Evolutionary conservation across 2,329 filamentous ascomycete genomes (phyloP), one percentile per base, ranked within the genome.

Genomic region (Pseudogymnoascus sp.): DNA sequence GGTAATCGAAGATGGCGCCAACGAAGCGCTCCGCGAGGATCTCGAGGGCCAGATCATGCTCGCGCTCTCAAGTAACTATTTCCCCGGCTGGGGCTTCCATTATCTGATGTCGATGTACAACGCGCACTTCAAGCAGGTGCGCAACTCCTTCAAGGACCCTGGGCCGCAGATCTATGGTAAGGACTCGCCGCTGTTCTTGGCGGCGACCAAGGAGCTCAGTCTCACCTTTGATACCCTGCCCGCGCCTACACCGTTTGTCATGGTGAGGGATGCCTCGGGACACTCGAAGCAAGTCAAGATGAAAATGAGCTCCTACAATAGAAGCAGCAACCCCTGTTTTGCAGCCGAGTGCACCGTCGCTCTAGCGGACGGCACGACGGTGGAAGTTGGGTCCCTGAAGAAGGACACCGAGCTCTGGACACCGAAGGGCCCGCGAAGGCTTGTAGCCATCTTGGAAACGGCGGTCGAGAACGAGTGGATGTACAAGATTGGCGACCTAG

Each of bases 71-170:
- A 69, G 67, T 0, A 64, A 68, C 0, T 79, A 78, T 67, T 84
- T 80, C 67, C 3, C 38, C 2, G 77, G 72, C 70, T 87, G 84
- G 85, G 84, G 84, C 6, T 68, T 70, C 4, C 83, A 86, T 70
- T 87, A 83, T 70, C 77, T 87, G 5, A 80, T 80, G 0, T 82
- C 81, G 6, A 75, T 86, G 1, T 79, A 81, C 26, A 78, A 80
- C 65, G 83, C 84, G 0, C 82, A 87, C 67, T 75, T 76, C 1
- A 76, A 79, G 24, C 85, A 87, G 71, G 73, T 81, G 8, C 85
- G 84, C 74, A 86, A 85, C 70, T 81, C 80, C 0, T 86, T 86
- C 78, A 85, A 86, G 68, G 85, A 87, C 64, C 74, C 80, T 0
- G 84, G 84, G 0, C 82, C 84, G 3, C 76, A 82, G 6, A 75